Conservation (phyloP, 495 filamentous ascomycete genomes). For the Delitschia confertaspora region DNA sequence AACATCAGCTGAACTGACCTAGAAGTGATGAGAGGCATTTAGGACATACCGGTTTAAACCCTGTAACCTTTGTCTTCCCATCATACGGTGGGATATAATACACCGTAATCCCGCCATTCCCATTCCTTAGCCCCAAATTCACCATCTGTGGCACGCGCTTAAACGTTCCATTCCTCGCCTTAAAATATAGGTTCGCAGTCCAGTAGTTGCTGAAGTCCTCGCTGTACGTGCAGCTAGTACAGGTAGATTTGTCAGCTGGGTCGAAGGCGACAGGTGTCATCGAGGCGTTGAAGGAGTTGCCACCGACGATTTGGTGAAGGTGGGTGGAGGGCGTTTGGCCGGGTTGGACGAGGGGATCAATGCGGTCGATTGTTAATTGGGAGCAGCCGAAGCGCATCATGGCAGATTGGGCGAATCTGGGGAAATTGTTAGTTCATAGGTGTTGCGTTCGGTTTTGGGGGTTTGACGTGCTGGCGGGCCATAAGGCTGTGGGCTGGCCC, state of each 20-base stretch:
- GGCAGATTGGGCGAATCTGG: conserved; percentile 19
- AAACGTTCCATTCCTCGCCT: conserved; percentile 22
- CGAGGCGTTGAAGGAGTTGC: conserved; percentile 16
- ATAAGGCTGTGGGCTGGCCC: conserved; percentile 8
- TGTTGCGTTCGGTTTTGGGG: background rate
- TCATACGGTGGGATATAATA: conserved; percentile 26
- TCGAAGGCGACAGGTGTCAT: conserved; percentile 17
- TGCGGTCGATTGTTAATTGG: conserved; percentile 19
- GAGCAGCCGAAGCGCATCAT: conserved; percentile 26
- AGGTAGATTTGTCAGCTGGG: conserved; percentile 8
- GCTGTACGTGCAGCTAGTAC: conserved; percentile 18
- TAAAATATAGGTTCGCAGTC: conserved; percentile 24
- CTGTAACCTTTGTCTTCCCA: conserved; percentile 24
- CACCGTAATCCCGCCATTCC: conserved; percentile 17
- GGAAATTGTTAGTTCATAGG: conserved; percentile 10
- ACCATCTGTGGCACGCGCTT: conserved; percentile 24
- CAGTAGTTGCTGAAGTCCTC: conserved; percentile 25
- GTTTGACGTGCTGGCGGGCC: conserved; percentile 1
- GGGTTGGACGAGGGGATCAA: conserved; percentile 22
- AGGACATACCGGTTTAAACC: conserved; percentile 9
- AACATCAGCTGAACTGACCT: background rate
- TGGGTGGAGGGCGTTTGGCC: conserved; percentile 11
- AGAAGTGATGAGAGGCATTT: background rate
- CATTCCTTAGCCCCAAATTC: conserved; percentile 13
- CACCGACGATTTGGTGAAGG: conserved; percentile 22